Evolutionary conservation across 345 rosid species (phyloP).

Genomic region (Zanthoxylum bungeanum): DNA sequence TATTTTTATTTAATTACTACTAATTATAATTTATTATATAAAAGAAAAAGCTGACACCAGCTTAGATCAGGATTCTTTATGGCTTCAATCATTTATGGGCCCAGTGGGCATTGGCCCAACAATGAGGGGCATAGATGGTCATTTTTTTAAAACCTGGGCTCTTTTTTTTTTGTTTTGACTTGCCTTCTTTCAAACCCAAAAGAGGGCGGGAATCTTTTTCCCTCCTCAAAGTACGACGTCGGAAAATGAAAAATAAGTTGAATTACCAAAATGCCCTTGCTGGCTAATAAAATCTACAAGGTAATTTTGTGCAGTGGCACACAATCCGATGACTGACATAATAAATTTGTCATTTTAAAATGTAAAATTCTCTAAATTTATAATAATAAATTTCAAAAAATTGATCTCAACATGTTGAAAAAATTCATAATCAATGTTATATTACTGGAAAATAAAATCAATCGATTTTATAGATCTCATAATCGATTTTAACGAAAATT

Average conservation of each 20-base stretch:
- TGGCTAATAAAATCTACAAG: background rate
- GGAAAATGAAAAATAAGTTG: background rate
- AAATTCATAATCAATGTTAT: background rate
- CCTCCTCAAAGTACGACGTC: background rate
- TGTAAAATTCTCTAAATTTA: background rate
- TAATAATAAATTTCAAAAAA: background rate
- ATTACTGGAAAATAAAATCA: background rate
- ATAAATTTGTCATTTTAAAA: background rate
- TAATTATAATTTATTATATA: no score
- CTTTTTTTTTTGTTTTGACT: background rate
- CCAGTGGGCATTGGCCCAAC: background rate
- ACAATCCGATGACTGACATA: background rate
- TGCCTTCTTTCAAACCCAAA: background rate
- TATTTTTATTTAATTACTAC: background rate
- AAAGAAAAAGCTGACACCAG: no score
- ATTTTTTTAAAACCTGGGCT: background rate
- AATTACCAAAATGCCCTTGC: conserved; percentile 14
- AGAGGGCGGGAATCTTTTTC: conserved; percentile 17
- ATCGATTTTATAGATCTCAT: no score
- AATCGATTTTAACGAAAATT: background rate
- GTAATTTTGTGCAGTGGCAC: background rate
- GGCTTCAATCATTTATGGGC: background rate
- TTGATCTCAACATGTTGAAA: background rate
- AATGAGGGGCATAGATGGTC: background rate
- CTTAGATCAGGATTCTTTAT: no score